Base-by-base conservation (phyloP, 2,329 filamentous ascomycete genomes). In the Aspergillus neoniger region DNA sequence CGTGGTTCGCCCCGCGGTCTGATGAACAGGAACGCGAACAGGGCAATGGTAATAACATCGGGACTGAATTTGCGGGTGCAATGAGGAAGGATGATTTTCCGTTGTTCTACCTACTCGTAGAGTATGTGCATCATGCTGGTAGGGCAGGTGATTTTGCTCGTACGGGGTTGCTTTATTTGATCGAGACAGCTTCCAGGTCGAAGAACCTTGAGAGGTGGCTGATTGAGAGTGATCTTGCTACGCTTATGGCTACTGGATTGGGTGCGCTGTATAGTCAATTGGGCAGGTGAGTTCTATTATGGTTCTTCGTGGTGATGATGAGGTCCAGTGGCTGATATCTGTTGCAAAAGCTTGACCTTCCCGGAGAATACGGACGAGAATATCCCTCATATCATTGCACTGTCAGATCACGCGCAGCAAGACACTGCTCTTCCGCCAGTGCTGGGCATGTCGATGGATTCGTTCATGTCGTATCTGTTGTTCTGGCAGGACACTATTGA, bases 401-500 rank as follows among this genome's bases (percentile, higher is more conserved):
- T 98, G 56, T 98, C 95, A 28, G 95, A 99, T 75, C 95, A 96
- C 70, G 81, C 89, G 60, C 91, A 68, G 86, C 87, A 66, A 83
- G 87, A 69, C 86, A 91, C 70, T 85, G 93, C 65, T 88, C 86
- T 77, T 88, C 91, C 52, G 88, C 90, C 73, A 88, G 89, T 92
- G 61, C 92, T 96, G 64, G 90, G 91, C 69, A 85, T 87, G n/a
- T 91, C 97, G 69, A 86, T 98, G 71, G 88, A 94, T 57, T 96
- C 93, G 0, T 99, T 99, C 71, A 83, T 99, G 44, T 96, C 95
- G 0, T 96, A 98, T 72, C 83, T 99, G 52, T 82, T 96, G 5
- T 99, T 99, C 73, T 99, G 95, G 95, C 95, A 99, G 78, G 95
- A 99, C 75, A 93, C 97, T 36, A 81, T 99, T 62, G 95, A 98